These are phyloP conservation scores for Torulaspora globosa DNA, from an alignment of 1,139 yeast genomes.

Conservation along the genomic window DNA sequence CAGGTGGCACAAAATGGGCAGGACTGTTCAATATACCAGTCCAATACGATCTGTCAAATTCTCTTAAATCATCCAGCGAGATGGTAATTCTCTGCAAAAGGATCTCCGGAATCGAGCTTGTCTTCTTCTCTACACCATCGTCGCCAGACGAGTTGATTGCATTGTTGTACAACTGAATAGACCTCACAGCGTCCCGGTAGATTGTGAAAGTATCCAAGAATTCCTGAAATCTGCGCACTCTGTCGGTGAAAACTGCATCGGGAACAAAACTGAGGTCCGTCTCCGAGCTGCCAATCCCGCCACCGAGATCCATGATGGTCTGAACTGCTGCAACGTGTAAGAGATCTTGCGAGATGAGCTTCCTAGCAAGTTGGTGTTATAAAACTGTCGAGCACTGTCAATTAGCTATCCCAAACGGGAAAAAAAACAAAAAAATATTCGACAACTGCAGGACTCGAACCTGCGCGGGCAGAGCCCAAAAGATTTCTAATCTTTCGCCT, in stretches of 20 bases:
- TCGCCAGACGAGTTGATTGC: constrained; percentile 11
- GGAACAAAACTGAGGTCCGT: constrained; percentile 27
- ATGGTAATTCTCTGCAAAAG: constrained; percentile 66
- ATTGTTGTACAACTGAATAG: constrained; percentile 37
- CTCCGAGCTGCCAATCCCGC: constrained; percentile 8
- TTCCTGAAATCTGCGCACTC: constrained; percentile 85
- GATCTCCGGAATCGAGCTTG: constrained; percentile 33
- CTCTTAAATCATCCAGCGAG: constrained; percentile 82
- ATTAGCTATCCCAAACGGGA: constrained; percentile 8
- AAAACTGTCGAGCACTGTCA: neutral
- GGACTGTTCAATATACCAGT: constrained; percentile 71
- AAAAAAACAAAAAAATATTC: constrained; percentile 22
- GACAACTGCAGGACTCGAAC: constrained; percentile 41
- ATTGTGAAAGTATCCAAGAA: constrained; percentile 66
- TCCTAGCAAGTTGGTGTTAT: neutral
- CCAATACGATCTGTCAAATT: constrained; percentile 78
- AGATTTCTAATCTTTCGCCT: constrained; percentile 53
- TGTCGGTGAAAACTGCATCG: constrained; percentile 59
- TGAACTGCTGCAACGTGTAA: neutral
- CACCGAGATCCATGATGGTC: constrained; percentile 9
- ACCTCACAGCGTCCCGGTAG: constrained; percentile 65
- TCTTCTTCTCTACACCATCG: constrained; percentile 11
- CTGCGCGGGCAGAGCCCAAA: constrained; percentile 46
- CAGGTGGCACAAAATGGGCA: constrained; percentile 83
- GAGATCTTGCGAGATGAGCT: neutral